Percentiles rank a stretch among this genome's conserved stretches.
phyloP scores from a whole-genome alignment of 306 rosid species.

The Rosa chinensis region DNA sequence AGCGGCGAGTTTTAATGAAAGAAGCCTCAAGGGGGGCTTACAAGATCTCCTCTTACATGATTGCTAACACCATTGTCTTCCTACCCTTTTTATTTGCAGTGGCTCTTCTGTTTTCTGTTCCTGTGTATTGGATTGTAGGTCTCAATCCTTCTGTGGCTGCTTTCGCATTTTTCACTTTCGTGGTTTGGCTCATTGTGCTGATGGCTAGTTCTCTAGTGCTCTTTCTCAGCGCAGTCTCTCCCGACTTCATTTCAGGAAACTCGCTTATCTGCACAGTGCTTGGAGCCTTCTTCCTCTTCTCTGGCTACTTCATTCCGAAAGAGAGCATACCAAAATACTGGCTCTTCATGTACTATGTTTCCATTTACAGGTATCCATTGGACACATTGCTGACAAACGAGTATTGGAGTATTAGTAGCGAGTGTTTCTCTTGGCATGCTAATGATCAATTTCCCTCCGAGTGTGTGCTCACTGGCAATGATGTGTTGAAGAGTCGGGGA shows the following conservation, averaged over 20 bases:
- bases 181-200: conserved; percentile 85
- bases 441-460: background rate
- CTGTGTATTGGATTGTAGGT: conserved; percentile 86
- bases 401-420: conserved; percentile 54
- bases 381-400: conserved; percentile 79
- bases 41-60: conserved; percentile 69
- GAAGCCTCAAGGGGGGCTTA: conserved; percentile 89
- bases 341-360: conserved; percentile 94
- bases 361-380: conserved; percentile 82
- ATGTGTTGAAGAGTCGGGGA: conserved; percentile 79
- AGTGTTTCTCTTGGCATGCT: conserved; percentile 43
- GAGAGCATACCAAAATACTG: conserved; percentile 82
- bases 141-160: conserved; percentile 70
- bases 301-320: conserved; percentile 91
- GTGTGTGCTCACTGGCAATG: conserved; percentile 56
- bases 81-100: conserved; percentile 77
- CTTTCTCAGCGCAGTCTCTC: conserved; percentile 77
- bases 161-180: conserved; percentile 65
- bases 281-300: conserved; percentile 85
- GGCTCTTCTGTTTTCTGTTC: conserved; percentile 60
- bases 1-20: conserved; percentile 77
- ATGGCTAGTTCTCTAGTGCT: conserved; percentile 91
- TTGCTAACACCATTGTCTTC: conserved; percentile 82
- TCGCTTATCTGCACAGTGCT: conserved; percentile 82
- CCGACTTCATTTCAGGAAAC: conserved; percentile 89